Evolutionary conservation across 805 yeast genomes (phyloP).

Genomic region (Isabelozyma heimii): DNA sequence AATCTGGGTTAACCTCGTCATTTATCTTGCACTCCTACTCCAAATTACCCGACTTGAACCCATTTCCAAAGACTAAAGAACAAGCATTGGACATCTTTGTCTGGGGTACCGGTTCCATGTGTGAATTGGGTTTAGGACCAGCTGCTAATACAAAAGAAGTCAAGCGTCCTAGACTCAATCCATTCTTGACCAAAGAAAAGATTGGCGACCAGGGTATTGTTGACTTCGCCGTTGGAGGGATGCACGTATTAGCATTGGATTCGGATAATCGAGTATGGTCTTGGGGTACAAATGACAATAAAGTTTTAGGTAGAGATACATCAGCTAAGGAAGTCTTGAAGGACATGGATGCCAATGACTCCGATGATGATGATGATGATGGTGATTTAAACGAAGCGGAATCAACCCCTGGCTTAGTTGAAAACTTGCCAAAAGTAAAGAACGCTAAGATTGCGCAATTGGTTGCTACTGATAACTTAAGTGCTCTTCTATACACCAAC

Average conservation of each 20-base stretch:
- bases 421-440: conserved; percentile 49
- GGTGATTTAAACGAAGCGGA: conserved; percentile 87
- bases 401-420: conserved; percentile 82
- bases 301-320: conserved; percentile 86
- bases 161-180: conserved; percentile 91
- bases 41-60: conserved; percentile 45
- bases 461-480: conserved; percentile 89
- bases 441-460: conserved; percentile 63
- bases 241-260: conserved; percentile 87
- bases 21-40: conserved; percentile 49
- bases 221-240: conserved; percentile 92
- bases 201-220: conserved; percentile 61
- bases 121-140: conserved; percentile 97
- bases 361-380: conserved; percentile 58
- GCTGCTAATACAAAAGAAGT: conserved; percentile 88
- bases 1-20: conserved; percentile 28
- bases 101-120: conserved; percentile 97
- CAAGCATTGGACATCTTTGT: conserved; percentile 74
- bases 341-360: conserved; percentile 65
- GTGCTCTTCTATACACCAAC: conserved; percentile 71
- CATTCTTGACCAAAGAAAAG: conserved; percentile 56
- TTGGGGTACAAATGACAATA: conserved; percentile 97
- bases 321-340: conserved; percentile 61
- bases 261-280: conserved; percentile 82
- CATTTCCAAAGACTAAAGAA: conserved; percentile 32